Base-by-base conservation (phyloP, 148 eudicot species). In the Spergularia marina region DNA sequence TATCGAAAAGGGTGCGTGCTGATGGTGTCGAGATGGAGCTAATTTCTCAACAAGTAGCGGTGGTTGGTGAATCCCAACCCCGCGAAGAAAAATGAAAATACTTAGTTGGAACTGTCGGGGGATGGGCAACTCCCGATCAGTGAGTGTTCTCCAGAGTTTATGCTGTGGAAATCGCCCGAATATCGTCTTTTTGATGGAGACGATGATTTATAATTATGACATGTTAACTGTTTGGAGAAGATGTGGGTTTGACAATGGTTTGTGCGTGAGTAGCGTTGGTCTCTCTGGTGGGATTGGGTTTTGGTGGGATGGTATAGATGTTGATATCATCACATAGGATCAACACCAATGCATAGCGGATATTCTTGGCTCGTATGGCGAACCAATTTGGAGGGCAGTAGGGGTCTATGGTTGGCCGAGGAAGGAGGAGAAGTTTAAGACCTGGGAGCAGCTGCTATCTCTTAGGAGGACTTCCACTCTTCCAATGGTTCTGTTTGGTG, bases 381-480 rank as follows among this genome's bases (percentile, higher is more conserved):
- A 2, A 1, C 55, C 13, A 1, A 2, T 1, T 20, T 68, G 72
- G 72, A 8, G 7, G 7, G 73, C 49, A 0, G n/a, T 21, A 0
- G 72, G 72, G 0, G 12, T 68, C 4, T 68, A 68, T 20, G 72
- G 72, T 10, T 68, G 72, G 72, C 36, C 57, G 0, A 39, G 20
- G n/a, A 18, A 1, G 3, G 36, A 68, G 17, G 21, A 68, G 52
- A 68, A 68, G 11, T 15, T 11, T 2, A 20, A 10, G 1, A 68
- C 72, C 0, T 68, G 72, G 72, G 39, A 10, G 4, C 13, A 51
- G 0, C 9, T 68, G 57, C 5, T 0, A 0, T 12, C 10, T 4
- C 0, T 68, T 2, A 23, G 57, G 4, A 5, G 13, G 6, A 15
- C 11, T 0, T 0, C 2, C 12, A 2, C 7, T 0, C 4, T 11